These are phyloP conservation scores for Cenchrus fungigraminus DNA, from an alignment of 176 grass and related monocot species.

Conservation along the genomic window DNA sequence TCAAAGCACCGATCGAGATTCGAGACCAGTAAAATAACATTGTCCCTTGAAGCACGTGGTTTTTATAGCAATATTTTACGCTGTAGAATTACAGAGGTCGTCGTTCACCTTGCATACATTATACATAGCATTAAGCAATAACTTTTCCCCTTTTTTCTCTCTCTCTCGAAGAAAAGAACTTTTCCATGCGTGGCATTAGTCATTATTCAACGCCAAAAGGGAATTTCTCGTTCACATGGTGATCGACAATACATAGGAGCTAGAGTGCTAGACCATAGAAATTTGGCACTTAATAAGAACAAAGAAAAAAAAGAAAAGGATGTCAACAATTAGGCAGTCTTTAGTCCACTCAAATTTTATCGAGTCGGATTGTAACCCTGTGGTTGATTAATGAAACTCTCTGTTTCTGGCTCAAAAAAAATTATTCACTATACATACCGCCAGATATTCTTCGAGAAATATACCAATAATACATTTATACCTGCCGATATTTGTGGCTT, in stretches of 20 bases:
- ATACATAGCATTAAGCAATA: slow-evolving; percentile 16
- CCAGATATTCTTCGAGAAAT: slow-evolving; percentile 1
- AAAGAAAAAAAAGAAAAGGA: not conserved
- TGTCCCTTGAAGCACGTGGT: slow-evolving; percentile 8
- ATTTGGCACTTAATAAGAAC: not conserved
- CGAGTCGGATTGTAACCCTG: too few relatives aligned
- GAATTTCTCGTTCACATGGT: slow-evolving; percentile 32
- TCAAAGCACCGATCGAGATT: not conserved
- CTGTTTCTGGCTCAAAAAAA: too few relatives aligned
- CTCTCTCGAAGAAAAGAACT: not conserved
- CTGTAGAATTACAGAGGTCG: not conserved
- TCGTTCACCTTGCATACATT: not conserved
- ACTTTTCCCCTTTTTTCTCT: not conserved
- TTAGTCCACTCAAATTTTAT: not conserved
- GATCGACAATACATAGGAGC: not conserved
- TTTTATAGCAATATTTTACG: not conserved
- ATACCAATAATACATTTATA: not conserved
- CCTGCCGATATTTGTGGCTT: slow-evolving; percentile 9
- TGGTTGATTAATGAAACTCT: too few relatives aligned
- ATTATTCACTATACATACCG: too few relatives aligned
- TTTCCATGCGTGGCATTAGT: slow-evolving; percentile 23
- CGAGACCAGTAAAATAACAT: not conserved
- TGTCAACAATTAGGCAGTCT: not conserved
- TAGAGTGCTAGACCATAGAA: not conserved
- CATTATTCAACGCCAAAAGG: slow-evolving; percentile 24